These are phyloP conservation scores for Sophora flavescens DNA, from an alignment of 306 rosid species.

Conservation along the genomic window DNA sequence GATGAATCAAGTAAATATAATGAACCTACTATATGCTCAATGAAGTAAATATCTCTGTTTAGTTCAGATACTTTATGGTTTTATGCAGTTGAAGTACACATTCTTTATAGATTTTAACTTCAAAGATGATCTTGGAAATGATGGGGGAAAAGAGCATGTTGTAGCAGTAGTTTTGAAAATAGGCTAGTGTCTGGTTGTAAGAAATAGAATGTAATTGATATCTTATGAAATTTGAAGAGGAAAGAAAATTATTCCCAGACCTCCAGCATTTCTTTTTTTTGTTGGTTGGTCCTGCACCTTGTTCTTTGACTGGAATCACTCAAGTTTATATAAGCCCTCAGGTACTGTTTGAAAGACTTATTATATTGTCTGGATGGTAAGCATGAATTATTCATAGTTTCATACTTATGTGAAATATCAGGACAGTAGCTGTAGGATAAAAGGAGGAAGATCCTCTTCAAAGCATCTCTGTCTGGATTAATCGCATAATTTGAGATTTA, in stretches of 20 bases:
- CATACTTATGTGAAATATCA: no score
- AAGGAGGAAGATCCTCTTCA: no score
- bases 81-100: not conserved
- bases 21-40: not conserved
- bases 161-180: not conserved
- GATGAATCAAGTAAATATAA: not conserved
- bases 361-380: no score
- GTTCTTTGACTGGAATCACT: not conserved
- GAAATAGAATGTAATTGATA: slow-evolving; percentile 2
- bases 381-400: no score
- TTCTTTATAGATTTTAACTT: not conserved
- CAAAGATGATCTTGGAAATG: not conserved
- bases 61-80: not conserved
- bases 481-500: no score
- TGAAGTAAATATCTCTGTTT: not conserved
- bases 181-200: not conserved
- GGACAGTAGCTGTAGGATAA: no score
- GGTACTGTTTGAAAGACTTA: not conserved
- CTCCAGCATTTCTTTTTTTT: not conserved
- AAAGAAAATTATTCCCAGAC: not conserved
- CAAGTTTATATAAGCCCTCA: not conserved
- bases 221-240: not conserved
- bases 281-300: not conserved
- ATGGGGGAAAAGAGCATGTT: not conserved
- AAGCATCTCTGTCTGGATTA: no score